Base-by-base conservation (phyloP, 129 eudicot species). In the Flaveria ramosissima region DNA sequence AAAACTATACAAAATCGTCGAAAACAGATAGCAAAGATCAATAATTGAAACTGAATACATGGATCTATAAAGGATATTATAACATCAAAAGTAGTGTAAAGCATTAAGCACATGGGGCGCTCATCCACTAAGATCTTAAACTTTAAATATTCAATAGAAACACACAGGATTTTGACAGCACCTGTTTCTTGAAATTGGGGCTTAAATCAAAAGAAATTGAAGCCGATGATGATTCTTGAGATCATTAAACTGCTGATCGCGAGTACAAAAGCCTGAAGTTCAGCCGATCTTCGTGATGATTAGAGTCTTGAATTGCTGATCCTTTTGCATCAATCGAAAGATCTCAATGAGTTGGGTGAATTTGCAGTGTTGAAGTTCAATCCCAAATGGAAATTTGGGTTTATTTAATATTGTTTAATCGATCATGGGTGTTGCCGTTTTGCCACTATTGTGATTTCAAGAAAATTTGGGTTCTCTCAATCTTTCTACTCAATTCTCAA, bases 181-280 rank as follows among this genome's bases (percentile, higher is more conserved):
- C 83, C 83, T 79, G 83, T 59, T 75, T 78, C 81, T 77, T 77
- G 81, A 68, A 68, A 77, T 21, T 53, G 68, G 47, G 69, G 50
- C 13, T 14, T 62, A 12, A 27, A 78, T 78, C 71, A 70, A 57
- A 47, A 70, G 62, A 60, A 70, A 41, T 78, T 68, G 75, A 77
- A 67, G 68, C 56, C 23, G 72, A 64, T 61, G 71, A 21, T 47
- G 65, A 5, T 46, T 78, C 71, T 78, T 46, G 77, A 48, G 39
- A 59, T 57, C 61, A 78, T 78, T 36, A 69, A 67, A 68, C 19
- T 56, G 69, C 41, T 36, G 41, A 36, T 36, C 41, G 41, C 41
- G 7, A 36, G 41, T 36, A 36, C 41, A 36, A 36, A 73, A 59
- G 56, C 78, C 78, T 42, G 62, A 73, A 74, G 17, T 60, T 75